Evolutionary conservation across 2,329 filamentous ascomycete genomes (phyloP), one percentile per base, ranked within the genome.

Genomic region (Colletotrichum sojae): DNA sequence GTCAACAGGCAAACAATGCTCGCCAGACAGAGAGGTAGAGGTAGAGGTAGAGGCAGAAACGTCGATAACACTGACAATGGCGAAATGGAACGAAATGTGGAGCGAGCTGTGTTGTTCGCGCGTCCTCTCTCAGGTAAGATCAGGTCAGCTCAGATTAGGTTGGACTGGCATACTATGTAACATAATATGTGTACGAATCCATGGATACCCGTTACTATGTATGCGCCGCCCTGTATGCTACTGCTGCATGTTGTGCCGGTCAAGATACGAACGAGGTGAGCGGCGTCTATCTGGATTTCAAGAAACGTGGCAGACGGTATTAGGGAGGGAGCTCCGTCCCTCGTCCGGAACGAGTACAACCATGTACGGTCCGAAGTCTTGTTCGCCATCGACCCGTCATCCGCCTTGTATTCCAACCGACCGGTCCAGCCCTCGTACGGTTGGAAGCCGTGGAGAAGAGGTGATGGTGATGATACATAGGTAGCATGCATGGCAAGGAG

Each of bases 71-170:
- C 54, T 25, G 52, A 49, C 20, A 46, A 69, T 51, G 61, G 60
- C 25, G 61, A 36, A 43, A 54, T 59, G 54, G 66, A 49, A 59
- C 48, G 16, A 62, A 58, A 18, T 65, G 54, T 59, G 66, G 66
- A 69, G n/a, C 48, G 48, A 46, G 54, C 8, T 39, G 60, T 49
- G 60, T 36, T 67, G 48, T 58, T 45, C 31, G 31, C 27, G 63
- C 57, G 59, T 53, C 56, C 31, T 40, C 27, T 31, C 31, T 36
- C 31, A 36, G 31, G 31, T 36, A 36, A 36, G 8, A 36, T 36
- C 31, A 36, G 31, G 31, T 10, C 31, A 36, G 31, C 2, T 36
- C 31, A 36, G 31, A 36, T 36, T 36, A 10, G 31, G 31, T 36
- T 36, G 22, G 22, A 25, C 22, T 25, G 22, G 22, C 22, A 25